Evolutionary conservation across 805 yeast species (phyloP), one percentile per base, ranked within the genome.

Genomic region (Kodamaea restingae): DNA sequence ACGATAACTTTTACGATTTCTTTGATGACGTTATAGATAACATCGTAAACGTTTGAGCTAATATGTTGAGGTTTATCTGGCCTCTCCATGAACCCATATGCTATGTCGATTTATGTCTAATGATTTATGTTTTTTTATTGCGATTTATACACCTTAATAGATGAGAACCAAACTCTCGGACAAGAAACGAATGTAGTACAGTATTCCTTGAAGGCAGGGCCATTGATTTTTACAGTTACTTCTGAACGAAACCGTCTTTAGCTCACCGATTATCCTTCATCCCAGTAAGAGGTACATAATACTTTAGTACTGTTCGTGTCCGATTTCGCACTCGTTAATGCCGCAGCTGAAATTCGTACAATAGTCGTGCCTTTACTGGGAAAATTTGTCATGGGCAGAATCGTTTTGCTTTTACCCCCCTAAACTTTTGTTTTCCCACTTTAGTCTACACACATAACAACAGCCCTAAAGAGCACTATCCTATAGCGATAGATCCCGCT

Each of bases 1-100:
- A 20, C 10, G 41, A 38, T 28, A 25, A 31, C 28, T 21, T 35
- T 12, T 56, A 54, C 42, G 58, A 58, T 38, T 41, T 59, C 11
- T 59, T 59, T 40, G 56, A 59, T 34, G 62, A 57, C 18, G 60
- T 53, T 20, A 51, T 56, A 48, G 59, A 55, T 15, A 30, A 29
- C 5, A 35, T 32, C 18, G 28, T 33, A n/a, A 34, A 43, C 35
- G 45, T 41, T 7, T 42, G 34, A 38, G 31, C 17, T n/a, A 9
- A 25, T n/a, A 25, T 10, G 12, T 4, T 9, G 12, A 7, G 27
- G 22, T 20, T n/a, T 9, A 21, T 7, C 24, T 21, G 8, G 4
- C 27, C 27, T 25, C 10, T 25, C 12, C 12, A 25, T 14, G 31
- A 12, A 12, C 20, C 32, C 17, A 15, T 17, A 30, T 30, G 31